Evolutionary conservation across 2,329 filamentous ascomycete species (phyloP), one percentile per base, ranked within the genome.

Genomic region (Pyrenophora teres): DNA sequence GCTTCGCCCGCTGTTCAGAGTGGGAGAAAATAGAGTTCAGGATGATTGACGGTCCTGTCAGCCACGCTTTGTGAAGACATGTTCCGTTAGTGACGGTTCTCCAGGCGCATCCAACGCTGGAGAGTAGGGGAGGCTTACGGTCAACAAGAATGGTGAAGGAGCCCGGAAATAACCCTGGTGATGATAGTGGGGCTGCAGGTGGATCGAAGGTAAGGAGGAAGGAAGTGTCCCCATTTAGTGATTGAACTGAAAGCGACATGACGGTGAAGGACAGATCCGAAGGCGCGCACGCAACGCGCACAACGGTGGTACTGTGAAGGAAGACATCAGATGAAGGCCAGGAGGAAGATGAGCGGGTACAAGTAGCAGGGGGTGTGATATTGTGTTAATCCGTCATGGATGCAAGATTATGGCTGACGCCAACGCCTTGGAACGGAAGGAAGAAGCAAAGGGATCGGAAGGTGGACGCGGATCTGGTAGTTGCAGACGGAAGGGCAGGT

Each of bases 141-240:
- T 92, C 88, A 43, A 91, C 73, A 35, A 92, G 79, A 46, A 92
- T 81, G 13, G 82, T 85, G 70, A 87, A 90, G 3, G 81, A 79
- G 27, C 56, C 77, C 10, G 78, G 77, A 25, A 75, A 74, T 37
- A 70, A 63, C 50, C 63, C 68, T 41, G 68, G 74, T 50, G 72
- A 71, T 16, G 71, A 60, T 8, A 63, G 60, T 48, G 77, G 69
- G 40, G 77, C 73, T n/a, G 76, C 73, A 23, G 81, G 73, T 27
- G 83, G 83, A 49, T 81, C 77, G 64, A 89, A 87, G 23, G 81
- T 82, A 38, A 89, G 77, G 31, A 88, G 78, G 67, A 89, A 88
- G 3, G 83, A 85, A 31, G 84, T 80, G 67, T 88, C 85, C 43
- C 78, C 80, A 67, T 88, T 87, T 48, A 88, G 77, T 51, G 85